Percentiles rank a stretch among this genome's conserved stretches.
These are phyloP conservation scores for Cyathus striatus DNA, from an alignment of 768 basidiomycete species.

Conservation along the genomic window DNA sequence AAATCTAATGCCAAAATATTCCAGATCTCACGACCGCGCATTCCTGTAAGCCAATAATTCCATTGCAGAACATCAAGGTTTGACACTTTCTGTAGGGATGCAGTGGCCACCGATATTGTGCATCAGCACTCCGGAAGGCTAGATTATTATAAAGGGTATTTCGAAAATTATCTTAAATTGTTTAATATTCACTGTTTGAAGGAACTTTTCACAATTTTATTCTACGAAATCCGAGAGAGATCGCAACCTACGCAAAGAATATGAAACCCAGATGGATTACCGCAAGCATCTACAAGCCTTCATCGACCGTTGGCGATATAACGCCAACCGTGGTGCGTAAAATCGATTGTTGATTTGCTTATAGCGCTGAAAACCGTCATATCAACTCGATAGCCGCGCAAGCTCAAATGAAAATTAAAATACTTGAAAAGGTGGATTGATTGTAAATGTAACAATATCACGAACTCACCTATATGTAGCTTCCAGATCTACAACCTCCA, in stretches of 20 bases:
- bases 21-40: conserved; percentile 92
- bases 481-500: conserved; percentile 91
- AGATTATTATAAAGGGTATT: conserved; percentile 95
- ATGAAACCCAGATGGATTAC: conserved; percentile 94
- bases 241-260: conserved; percentile 87
- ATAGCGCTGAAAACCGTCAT: no score
- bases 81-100: conserved; percentile 49
- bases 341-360: no score
- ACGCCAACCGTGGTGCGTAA: conserved; percentile 77
- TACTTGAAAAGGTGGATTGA: conserved; percentile 71
- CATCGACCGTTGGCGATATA: conserved; percentile 98
- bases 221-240: conserved; percentile 96
- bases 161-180: no score
- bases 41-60: conserved; percentile 59
- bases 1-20: conserved; percentile 7
- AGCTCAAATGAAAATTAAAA: conserved; percentile 74
- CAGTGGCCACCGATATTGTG: conserved; percentile 97
- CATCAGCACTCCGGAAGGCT: conserved; percentile 90
- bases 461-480: no score
- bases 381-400: conserved; percentile 70
- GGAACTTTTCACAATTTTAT: conserved; percentile 98
- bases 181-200: conserved; percentile 19
- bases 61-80: neutral
- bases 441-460: no score
- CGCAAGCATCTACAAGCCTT: conserved; percentile 94